These are phyloP conservation scores for Hericium coralloides DNA, from an alignment of 768 basidiomycete species.

Conservation along the genomic window DNA sequence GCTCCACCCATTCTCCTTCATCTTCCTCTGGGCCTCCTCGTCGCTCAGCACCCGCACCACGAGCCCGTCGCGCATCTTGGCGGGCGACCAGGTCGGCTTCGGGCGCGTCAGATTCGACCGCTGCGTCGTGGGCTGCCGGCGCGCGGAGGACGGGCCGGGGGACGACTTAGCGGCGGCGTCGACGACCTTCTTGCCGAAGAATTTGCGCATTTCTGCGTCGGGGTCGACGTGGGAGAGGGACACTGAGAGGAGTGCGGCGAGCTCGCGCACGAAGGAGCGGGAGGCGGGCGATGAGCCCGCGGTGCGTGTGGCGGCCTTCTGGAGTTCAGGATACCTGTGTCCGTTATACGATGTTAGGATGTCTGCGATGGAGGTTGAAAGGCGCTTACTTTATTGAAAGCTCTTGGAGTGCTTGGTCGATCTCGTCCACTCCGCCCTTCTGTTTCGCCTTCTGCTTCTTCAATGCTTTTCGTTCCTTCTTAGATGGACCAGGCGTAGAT, in stretches of 20 bases:
- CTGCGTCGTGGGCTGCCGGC: slow-evolving; percentile 35
- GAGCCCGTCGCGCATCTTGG: slow-evolving; percentile 62
- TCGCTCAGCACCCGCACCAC: slow-evolving; percentile 48
- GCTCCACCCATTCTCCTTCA: slow-evolving; percentile 26
- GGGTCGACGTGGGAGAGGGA: slow-evolving; percentile 75
- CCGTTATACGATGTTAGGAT: background rate
- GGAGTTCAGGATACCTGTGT: slow-evolving; percentile 44
- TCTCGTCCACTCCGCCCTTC: slow-evolving; percentile 58
- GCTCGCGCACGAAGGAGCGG: slow-evolving; percentile 25
- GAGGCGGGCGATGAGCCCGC: slow-evolving; percentile 17
- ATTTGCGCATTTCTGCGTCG: slow-evolving; percentile 85
- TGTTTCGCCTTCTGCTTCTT: slow-evolving; percentile 61
- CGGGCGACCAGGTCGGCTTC: slow-evolving; percentile 66
- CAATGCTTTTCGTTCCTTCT: slow-evolving; percentile 42
- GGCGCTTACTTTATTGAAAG: slow-evolving; percentile 60
- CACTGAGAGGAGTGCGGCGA: slow-evolving; percentile 58
- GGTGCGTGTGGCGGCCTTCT: slow-evolving; percentile 18
- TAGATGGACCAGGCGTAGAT: slow-evolving; percentile 14
- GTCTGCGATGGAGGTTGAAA: background rate
- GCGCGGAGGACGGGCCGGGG: slow-evolving; percentile 23
- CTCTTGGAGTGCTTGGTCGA: slow-evolving; percentile 80
- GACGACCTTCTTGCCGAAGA: slow-evolving; percentile 90
- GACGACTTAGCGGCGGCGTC: slow-evolving; percentile 42
- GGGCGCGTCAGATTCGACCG: slow-evolving; percentile 75
- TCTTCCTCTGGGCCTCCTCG: slow-evolving; percentile 42